A percentile compares a stretch with the other conserved stretches of the same genome.
Evolutionary conservation across 805 yeast species (phyloP).

Genomic region (Wickerhamiella vanderwaltii): DNA sequence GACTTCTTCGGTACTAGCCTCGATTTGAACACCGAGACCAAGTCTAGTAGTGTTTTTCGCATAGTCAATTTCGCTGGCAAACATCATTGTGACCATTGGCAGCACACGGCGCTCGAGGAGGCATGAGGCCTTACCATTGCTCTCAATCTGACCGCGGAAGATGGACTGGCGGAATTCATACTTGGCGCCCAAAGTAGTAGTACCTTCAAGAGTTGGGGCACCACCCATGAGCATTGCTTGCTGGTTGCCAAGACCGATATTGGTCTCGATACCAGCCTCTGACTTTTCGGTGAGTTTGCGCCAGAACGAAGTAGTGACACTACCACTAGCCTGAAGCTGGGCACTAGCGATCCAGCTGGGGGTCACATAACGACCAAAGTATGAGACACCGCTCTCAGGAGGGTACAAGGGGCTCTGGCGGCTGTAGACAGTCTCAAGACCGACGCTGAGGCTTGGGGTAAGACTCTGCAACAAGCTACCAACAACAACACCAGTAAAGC

Average conservation of each 20-base stretch:
- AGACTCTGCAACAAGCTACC: slow-evolving; percentile 84
- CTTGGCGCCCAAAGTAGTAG: slow-evolving; percentile 90
- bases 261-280: slow-evolving; percentile 38
- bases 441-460: slow-evolving; percentile 71
- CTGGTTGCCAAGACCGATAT: slow-evolving; percentile 21
- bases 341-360: slow-evolving; percentile 90
- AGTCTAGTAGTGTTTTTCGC: slow-evolving; percentile 61
- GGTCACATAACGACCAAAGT: slow-evolving; percentile 79
- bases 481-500: slow-evolving; percentile 82
- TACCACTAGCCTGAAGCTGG: slow-evolving; percentile 87
- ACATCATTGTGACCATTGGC: slow-evolving; percentile 79
- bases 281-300: slow-evolving; percentile 84
- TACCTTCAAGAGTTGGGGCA: slow-evolving; percentile 75
- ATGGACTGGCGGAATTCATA: slow-evolving; percentile 94
- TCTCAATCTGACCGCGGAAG: slow-evolving; percentile 89
- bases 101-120: slow-evolving; percentile 86
- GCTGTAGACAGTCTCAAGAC: slow-evolving; percentile 86
- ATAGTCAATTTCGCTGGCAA: slow-evolving; percentile 90
- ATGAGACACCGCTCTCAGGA: slow-evolving; percentile 83
- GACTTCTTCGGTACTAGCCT: slow-evolving; percentile 87
- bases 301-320: slow-evolving; percentile 82
- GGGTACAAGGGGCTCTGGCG: slow-evolving; percentile 51
- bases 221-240: slow-evolving; percentile 75
- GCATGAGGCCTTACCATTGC: slow-evolving; percentile 80
- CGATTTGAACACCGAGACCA: slow-evolving; percentile 92